phyloP scores from a whole-genome alignment of 306 rosid species.

The Amphicarpaea edgeworthii region DNA sequence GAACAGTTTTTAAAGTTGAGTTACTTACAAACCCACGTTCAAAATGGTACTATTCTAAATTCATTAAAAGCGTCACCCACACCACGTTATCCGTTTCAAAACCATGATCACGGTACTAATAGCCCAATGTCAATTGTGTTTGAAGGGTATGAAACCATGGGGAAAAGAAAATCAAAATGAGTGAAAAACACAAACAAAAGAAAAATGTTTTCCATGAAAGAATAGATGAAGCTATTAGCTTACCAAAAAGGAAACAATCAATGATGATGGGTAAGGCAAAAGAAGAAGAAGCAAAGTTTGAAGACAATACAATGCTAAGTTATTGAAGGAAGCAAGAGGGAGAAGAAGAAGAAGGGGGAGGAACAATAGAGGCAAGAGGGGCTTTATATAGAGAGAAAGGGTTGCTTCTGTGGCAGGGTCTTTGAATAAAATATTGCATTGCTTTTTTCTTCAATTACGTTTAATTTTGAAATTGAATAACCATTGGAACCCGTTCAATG shows the following conservation, averaged over 20 bases:
- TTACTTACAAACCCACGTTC: no score
- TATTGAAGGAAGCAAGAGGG: constrained; percentile 44
- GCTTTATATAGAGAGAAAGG: constrained; percentile 70
- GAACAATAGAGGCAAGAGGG: constrained; percentile 44
- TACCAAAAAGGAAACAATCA: constrained; percentile 50
- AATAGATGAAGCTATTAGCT: constrained; percentile 43
- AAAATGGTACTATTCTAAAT: no score
- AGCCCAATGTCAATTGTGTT: constrained; percentile 17
- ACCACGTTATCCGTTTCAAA: no score
- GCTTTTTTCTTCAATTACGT: constrained; percentile 44
- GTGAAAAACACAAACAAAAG: not conserved
- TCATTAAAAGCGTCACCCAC: no score
- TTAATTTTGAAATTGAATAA: constrained; percentile 40
- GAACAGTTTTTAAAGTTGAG: no score
- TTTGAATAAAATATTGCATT: constrained; percentile 36
- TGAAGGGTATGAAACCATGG: constrained; percentile 38
- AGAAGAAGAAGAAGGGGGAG: constrained; percentile 59
- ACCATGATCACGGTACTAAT: constrained; percentile 1
- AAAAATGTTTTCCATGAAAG: constrained; percentile 47
- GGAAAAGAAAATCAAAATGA: constrained; percentile 19
- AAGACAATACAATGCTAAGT: constrained; percentile 29
- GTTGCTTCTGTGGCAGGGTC: constrained; percentile 40
- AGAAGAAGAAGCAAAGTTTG: constrained; percentile 47
- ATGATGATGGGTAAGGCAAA: constrained; percentile 2
- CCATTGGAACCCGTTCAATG: constrained; percentile 36